A percentile compares a stretch with the other conserved stretches of the same genome.
phyloP scores from a whole-genome alignment of 176 grass and related monocot genomes.

The Eleusine coracana region DNA sequence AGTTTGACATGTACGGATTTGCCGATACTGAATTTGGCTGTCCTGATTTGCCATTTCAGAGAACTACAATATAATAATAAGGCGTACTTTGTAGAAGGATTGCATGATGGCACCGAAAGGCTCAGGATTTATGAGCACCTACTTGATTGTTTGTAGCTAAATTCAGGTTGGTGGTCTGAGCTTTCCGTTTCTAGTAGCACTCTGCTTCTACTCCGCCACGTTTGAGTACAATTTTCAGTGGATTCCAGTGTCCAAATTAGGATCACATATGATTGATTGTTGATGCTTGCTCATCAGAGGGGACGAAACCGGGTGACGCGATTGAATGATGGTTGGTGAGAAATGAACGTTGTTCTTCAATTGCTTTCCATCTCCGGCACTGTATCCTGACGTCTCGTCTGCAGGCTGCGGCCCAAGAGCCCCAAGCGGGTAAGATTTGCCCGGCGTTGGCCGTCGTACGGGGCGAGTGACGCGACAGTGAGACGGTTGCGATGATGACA shows the following conservation, averaged over 20 bases:
- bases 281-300: not conserved
- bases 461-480: not conserved
- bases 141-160: not conserved
- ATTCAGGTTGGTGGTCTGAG: not conserved
- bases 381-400: slow-evolving; percentile 19
- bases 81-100: too few species aligned
- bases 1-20: too few species aligned
- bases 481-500: slow-evolving; percentile 31
- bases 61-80: too few species aligned
- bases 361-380: slow-evolving; percentile 26
- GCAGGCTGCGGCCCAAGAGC: not conserved
- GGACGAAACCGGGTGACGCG: not conserved
- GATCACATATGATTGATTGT: not conserved
- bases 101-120: too few species aligned
- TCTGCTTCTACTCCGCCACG: not conserved
- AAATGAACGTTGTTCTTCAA: slow-evolving; percentile 26
- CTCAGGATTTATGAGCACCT: too few species aligned
- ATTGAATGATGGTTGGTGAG: not conserved
- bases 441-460: not conserved
- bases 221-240: not conserved
- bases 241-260: not conserved
- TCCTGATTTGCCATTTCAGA: too few species aligned
- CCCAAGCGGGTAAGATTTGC: not conserved
- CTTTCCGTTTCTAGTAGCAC: not conserved
- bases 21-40: too few species aligned